Base-by-base conservation (phyloP, 2,329 filamentous ascomycete species). In the Monosporascus cannonballus region DNA sequence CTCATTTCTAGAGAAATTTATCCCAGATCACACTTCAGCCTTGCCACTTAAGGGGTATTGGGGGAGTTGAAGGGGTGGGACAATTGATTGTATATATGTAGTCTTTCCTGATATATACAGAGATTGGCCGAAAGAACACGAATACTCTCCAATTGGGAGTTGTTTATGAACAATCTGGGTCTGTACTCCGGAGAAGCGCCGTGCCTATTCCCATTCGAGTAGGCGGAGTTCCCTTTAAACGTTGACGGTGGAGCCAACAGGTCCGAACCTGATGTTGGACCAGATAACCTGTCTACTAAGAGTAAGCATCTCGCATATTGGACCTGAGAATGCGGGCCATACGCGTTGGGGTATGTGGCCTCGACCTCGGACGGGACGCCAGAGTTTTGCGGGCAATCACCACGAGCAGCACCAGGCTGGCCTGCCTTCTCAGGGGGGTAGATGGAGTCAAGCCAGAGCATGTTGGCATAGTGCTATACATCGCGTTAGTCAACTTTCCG, bases 401-500 rank as follows among this genome's bases (percentile, higher is more conserved):
- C 79, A 63, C 79, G 75, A 51, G 71, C 70, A 51, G 71, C 71
- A 60, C 79, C 78, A 38, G 73, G 74, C 34, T 53, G 44, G 53
- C 64, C 64, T 46, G 61, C 62, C 59, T 66, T 64, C 60, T 67
- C 64, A 48, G 63, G 63, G 20, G 63, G 64, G 71, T 80, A 84
- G 60, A 73, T 77, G 54, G 60, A 64, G 73, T 84, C 81, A 58
- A 85, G 75, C 81, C 81, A 84, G 53, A 81, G 74, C 79, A 84
- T 84, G 69, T 80, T 73, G 63, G 78, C 69, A 39, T 76, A 67
- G 67, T 83, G 76, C 65, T 67, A 44, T 18, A 50, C n/a, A 18
- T 14, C 15, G 3, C 15, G 52, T 63, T 41, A 61, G 56, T 30
- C 25, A 55, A 15, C n/a, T 51, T 51, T 18, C 18, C 18, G 3